Evolutionary conservation across 2,329 filamentous ascomycete species (phyloP), one percentile per base, ranked within the genome.

Genomic region (Didymella arachidicola): DNA sequence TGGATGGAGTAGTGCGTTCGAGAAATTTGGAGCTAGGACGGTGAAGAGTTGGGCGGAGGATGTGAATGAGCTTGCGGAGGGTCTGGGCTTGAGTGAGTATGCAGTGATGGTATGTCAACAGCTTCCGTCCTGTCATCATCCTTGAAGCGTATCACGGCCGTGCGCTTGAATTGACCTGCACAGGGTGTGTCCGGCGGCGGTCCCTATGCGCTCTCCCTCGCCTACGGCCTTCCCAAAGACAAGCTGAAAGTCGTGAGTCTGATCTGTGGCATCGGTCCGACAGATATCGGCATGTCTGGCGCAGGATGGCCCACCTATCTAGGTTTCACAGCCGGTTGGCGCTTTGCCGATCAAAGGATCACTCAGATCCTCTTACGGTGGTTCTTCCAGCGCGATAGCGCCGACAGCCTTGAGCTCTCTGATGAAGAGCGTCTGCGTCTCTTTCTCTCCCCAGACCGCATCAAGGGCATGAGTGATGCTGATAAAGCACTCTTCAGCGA

Each of bases 281-380:
- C 73, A 38, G 73, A 79, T 51, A 76, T 78, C 6, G 72, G 76
- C 32, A 73, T 74, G 68, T 62, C 53, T 14, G 72, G 74, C 10
- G 70, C 70, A 8, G 51, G 57, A 26, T 65, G 58, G 41, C 5
- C 52, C 7, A 66, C 70, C 50, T 65, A 68, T 38, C 11, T 77
- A 7, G 75, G 69, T 30, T 76, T 74, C 48, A 68, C 72, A 2
- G 61, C 65, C 14, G 74, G 72, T 30, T 74, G 65, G 57, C 74
- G 69, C 48, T 72, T 62, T 53, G 2, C 70, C 71, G 5, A 39
- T 19, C 7, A 1, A 0, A 39, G 14, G 8, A 19, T 39, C 3
- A 39, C 36, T 1, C 16, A 19, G 8, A 53, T 39, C 5, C 14
- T 74, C 7, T 34, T 66, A 1, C 59, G 66, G 1, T 73, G 71